Base-by-base conservation (phyloP, 768 basidiomycete genomes). In the Ephemerocybe angulata region DNA sequence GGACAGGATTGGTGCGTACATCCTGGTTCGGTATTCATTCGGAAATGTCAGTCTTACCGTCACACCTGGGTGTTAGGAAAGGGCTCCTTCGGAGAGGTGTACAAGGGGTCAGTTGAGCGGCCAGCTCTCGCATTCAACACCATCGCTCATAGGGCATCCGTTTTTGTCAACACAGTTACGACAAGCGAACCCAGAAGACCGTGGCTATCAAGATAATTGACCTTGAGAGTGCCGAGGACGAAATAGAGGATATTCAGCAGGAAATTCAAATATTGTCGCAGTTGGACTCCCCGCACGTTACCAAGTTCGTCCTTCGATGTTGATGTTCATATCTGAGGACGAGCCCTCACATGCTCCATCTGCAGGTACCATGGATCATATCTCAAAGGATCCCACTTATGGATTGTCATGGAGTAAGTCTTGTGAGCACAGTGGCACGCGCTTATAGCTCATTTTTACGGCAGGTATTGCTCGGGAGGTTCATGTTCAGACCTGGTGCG, bases 141-240 rank as follows among this genome's bases (percentile, higher is more conserved):
- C 52, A 56, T 41, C 59, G 58, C 60, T 62, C 48, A 35, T 12
- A 31, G 15, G 28, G 55, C 58, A 57, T 59, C 57, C 38, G 2
- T 12, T 17, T 12, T 2, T 21, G 48, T 11, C 27, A 13, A 21
- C 28, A 13, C 62, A 97, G 95, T 54, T 98, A 91, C 65, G 95
- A 98, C 74, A 93, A 93, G 68, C 82, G 93, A 56, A 97, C 95
- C 24, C 91, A 94, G 70, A 89, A 88, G 76, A 94, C 96, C 1
- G 97, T 99, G 24, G 97, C 97, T 42, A 98, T 99, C 78, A 99
- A 95, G 86, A 96, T 98, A 63, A 98, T 99, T 69, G 95, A 98
- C 76, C 83, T 99, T 29, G 97, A 99, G 72, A 93, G 91, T 66
- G 97, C 97, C 50, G 97, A 98, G 71, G 97, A 99, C 67, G 97